phyloP scores from a whole-genome alignment of 179 eudicot genomes.

The Camellia oleifera region DNA sequence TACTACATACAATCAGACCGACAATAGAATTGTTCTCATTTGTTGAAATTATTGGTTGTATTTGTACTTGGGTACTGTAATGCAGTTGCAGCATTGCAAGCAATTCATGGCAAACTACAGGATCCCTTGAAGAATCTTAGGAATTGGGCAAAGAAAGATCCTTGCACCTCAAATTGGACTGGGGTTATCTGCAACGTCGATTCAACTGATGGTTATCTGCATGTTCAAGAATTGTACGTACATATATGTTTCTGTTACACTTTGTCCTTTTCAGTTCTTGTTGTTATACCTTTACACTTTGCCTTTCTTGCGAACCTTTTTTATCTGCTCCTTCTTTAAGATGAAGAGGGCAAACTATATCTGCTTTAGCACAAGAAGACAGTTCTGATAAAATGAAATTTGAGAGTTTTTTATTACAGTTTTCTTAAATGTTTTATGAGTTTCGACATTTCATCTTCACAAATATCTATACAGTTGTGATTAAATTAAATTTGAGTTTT shows the following conservation, averaged over 20 bases:
- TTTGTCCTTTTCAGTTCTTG: too few relatives aligned
- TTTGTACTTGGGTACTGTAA: background rate
- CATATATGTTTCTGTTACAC: background rate
- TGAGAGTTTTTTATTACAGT: too few relatives aligned
- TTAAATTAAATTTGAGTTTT: too few relatives aligned
- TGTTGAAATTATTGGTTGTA: background rate
- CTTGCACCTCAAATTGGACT: slow-evolving; percentile 44
- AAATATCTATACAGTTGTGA: too few relatives aligned
- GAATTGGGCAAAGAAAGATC: slow-evolving; percentile 44
- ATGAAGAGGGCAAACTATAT: too few relatives aligned
- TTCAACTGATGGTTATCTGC: slow-evolving; percentile 33
- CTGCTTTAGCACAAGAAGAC: too few relatives aligned
- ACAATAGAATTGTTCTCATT: background rate
- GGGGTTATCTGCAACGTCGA: slow-evolving; percentile 25
- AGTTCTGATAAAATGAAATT: too few relatives aligned
- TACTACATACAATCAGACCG: background rate
- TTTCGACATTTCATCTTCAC: too few relatives aligned
- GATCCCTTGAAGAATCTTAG: slow-evolving; percentile 33
- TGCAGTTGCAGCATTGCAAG: slow-evolving; percentile 36
- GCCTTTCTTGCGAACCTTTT: background rate
- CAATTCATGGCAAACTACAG: slow-evolving; percentile 23
- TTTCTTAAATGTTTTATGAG: too few relatives aligned
- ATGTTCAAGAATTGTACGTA: slow-evolving; percentile 26
- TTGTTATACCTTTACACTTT: background rate
- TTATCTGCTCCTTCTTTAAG: too few relatives aligned